A percentile compares a stretch with the other conserved stretches of the same genome.
Evolutionary conservation across 2,329 filamentous ascomycete genomes (phyloP).

Genomic region (Colletotrichum agaves): DNA sequence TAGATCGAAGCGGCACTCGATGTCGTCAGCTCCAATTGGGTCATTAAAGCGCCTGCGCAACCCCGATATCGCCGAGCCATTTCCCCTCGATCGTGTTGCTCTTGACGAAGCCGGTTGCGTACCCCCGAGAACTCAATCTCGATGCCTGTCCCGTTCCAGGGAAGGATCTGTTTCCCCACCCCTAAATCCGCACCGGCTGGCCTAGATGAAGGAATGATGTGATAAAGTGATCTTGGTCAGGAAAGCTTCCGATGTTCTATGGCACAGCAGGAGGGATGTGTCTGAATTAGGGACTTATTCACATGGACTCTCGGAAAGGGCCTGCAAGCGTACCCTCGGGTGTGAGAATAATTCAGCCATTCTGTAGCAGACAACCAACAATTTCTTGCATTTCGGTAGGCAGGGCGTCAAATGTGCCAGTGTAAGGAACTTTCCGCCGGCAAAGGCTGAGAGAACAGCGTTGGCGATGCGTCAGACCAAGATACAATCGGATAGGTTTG

Average conservation of each 20-base stretch:
- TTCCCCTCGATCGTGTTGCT: not conserved
- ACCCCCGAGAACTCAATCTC: slow-evolving; percentile 3
- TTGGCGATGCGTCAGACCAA: too few relatives aligned
- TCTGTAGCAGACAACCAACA: not conserved
- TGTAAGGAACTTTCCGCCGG: not conserved
- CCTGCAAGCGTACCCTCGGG: not conserved
- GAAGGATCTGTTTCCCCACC: slow-evolving; percentile 7
- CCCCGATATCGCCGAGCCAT: not conserved
- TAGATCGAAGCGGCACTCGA: slow-evolving; percentile 14
- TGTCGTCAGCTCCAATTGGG: slow-evolving; percentile 11
- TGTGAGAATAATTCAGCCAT: not conserved
- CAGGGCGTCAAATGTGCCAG: not conserved
- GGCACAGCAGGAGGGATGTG: not conserved
- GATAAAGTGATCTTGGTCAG: slow-evolving; percentile 17
- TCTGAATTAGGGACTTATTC: not conserved
- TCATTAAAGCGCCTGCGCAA: not conserved
- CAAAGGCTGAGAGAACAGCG: not conserved
- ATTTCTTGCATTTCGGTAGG: not conserved
- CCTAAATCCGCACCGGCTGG: slow-evolving; percentile 14
- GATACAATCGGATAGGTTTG: too few relatives aligned
- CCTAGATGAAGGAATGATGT: slow-evolving; percentile 30
- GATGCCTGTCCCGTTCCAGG: slow-evolving; percentile 12
- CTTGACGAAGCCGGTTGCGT: not conserved
- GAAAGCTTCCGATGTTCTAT: slow-evolving; percentile 9
- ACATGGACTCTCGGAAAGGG: slow-evolving; percentile 1